phyloP scores from a whole-genome alignment of 1,284 basidiomycete species.

The Gymnopus androsaceus region DNA sequence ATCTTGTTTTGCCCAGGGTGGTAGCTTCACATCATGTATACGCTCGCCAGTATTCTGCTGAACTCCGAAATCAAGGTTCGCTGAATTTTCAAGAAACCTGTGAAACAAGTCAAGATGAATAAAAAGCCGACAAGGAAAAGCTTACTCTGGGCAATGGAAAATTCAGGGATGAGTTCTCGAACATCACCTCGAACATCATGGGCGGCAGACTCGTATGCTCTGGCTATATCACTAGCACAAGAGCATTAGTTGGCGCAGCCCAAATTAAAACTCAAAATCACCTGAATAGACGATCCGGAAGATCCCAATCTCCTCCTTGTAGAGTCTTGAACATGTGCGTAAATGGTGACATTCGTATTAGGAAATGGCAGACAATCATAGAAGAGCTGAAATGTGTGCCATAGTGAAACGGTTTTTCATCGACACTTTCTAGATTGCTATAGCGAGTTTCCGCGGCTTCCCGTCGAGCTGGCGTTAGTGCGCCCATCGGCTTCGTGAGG shows the following conservation, averaged over 20 bases:
- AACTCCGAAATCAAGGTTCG: conserved; percentile 82
- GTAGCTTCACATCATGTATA: conserved; percentile 88
- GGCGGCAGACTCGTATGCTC: conserved; percentile 86
- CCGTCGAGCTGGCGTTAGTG: conserved; percentile 72
- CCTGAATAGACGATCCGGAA: conserved; percentile 92
- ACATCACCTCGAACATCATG: conserved; percentile 90
- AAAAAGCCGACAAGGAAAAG: not conserved
- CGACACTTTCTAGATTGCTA: conserved; percentile 76
- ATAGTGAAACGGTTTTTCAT: conserved; percentile 88
- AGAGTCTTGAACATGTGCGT: conserved; percentile 91
- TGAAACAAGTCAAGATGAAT: conserved; percentile 4
- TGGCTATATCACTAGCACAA: conserved; percentile 60
- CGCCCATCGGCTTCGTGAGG: conserved; percentile 90
- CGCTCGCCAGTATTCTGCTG: conserved; percentile 81
- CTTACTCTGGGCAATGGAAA: conserved; percentile 79
- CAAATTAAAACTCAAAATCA: conserved; percentile 28
- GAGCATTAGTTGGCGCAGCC: not conserved
- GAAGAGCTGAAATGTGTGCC: conserved; percentile 96
- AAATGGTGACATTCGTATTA: conserved; percentile 89
- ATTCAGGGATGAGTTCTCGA: conserved; percentile 92
- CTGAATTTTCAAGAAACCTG: conserved; percentile 74
- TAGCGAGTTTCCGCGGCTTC: conserved; percentile 80
- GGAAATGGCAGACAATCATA: conserved; percentile 94
- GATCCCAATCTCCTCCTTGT: conserved; percentile 93
- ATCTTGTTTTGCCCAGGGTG: conserved; percentile 88